phyloP scores from a whole-genome alignment of 345 rosid genomes.

The Bruguiera parviflora region DNA sequence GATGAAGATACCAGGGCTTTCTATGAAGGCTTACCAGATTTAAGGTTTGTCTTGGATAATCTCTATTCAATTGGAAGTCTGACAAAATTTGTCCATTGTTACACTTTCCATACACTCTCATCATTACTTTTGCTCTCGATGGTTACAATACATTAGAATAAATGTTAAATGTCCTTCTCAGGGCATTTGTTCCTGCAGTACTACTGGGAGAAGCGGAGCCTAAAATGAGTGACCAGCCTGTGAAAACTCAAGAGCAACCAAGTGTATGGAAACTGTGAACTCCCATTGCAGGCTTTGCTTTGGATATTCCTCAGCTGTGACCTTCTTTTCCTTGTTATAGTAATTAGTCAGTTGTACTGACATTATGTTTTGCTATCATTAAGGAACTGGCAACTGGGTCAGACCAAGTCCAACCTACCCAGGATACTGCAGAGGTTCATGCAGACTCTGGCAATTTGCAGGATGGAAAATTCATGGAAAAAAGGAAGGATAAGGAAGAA shows the following conservation, averaged over 20 bases:
- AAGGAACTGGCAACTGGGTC: constrained; percentile 71
- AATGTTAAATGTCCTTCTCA: constrained; percentile 33
- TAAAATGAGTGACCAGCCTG: constrained; percentile 69
- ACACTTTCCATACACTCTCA: not conserved
- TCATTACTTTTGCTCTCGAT: not conserved
- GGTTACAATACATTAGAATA: not conserved
- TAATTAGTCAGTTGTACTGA: not conserved
- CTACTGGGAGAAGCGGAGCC: constrained; percentile 86
- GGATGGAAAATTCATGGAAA: constrained; percentile 60
- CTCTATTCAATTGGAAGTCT: not conserved
- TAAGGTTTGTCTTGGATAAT: constrained; percentile 58
- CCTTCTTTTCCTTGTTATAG: not conserved
- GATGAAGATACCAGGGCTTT: constrained; percentile 96
- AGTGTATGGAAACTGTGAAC: constrained; percentile 42
- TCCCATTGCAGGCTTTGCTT: not conserved
- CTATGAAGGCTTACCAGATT: constrained; percentile 93
- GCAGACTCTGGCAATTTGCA: constrained; percentile 49
- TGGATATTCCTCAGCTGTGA: too few species aligned
- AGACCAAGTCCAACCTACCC: constrained; percentile 53
- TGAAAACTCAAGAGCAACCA: constrained; percentile 63
- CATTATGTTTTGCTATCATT: constrained; percentile 5
- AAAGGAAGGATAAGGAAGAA: constrained; percentile 81
- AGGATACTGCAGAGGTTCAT: constrained; percentile 56
- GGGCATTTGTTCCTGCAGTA: constrained; percentile 99
- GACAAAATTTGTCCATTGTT: not conserved